These are phyloP conservation scores for Boletus mariae DNA, from an alignment of 1,284 basidiomycete species.

Conservation along the genomic window DNA sequence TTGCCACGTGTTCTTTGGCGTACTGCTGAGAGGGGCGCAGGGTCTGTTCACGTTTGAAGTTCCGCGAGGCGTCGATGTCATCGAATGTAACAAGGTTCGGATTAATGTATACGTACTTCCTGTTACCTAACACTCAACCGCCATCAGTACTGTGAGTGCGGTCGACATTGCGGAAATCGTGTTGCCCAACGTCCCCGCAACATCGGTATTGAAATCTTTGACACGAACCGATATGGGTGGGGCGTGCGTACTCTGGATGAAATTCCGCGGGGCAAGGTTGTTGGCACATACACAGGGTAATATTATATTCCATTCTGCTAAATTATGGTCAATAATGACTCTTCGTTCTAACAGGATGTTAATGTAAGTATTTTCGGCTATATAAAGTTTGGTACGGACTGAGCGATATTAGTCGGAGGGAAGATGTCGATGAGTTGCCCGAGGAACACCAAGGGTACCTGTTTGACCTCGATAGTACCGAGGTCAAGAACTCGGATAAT, in stretches of 20 bases:
- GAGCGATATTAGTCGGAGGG: constrained; percentile 35
- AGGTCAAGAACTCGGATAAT: constrained; percentile 36
- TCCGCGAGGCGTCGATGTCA: constrained; percentile 44
- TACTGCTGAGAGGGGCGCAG: constrained; percentile 31
- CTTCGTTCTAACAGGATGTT: constrained; percentile 16
- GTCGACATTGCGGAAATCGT: constrained; percentile 46
- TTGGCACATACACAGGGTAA: constrained; percentile 65
- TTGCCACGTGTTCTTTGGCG: constrained; percentile 13
- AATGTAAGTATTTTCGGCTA: constrained; percentile 18
- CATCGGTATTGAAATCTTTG: constrained; percentile 52
- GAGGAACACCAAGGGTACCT: constrained; percentile 41
- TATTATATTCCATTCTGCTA: constrained; percentile 1
- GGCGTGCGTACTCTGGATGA: constrained; percentile 41
- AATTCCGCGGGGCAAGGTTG: constrained; percentile 49
- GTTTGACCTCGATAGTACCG: constrained; percentile 59
- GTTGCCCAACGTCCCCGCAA: constrained; percentile 49
- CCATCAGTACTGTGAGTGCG: constrained; percentile 44
- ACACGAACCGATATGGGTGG: constrained; percentile 52
- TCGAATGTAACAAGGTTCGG: constrained; percentile 58
- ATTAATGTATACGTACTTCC: background rate
- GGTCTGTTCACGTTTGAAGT: constrained; percentile 47
- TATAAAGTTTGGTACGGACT: background rate
- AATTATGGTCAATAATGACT: constrained; percentile 2
- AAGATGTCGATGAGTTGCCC: constrained; percentile 36
- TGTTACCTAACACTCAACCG: constrained; percentile 1